Percentiles rank a stretch among this genome's conserved stretches.
phyloP scores from a whole-genome alignment of 805 yeast genomes.

The Lipomyces chichibuensis region DNA sequence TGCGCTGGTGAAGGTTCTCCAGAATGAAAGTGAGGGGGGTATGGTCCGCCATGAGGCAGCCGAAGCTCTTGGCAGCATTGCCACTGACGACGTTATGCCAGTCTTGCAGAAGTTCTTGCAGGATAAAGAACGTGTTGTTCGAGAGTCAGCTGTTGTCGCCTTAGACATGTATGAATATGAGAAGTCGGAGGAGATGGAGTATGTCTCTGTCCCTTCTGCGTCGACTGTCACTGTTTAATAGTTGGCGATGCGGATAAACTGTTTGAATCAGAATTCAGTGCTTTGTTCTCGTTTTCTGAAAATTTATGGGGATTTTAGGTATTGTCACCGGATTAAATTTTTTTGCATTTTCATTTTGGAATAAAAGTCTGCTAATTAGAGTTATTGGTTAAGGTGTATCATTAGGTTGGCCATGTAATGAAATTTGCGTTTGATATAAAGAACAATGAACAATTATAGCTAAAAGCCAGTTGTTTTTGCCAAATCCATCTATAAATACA shows the following conservation, averaged over 20 bases:
- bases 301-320: neutral
- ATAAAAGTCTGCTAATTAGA: neutral
- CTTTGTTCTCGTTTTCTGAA: neutral
- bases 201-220: slow-evolving; percentile 15
- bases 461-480: neutral
- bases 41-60: slow-evolving; percentile 99
- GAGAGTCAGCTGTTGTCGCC: slow-evolving; percentile 96
- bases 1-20: slow-evolving; percentile 76
- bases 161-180: slow-evolving; percentile 98
- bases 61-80: slow-evolving; percentile 96
- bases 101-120: slow-evolving; percentile 75
- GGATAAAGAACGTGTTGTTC: slow-evolving; percentile 86
- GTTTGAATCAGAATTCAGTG: neutral
- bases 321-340: neutral
- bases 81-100: slow-evolving; percentile 93
- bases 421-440: neutral
- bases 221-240: neutral
- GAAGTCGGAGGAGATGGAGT: slow-evolving; percentile 39
- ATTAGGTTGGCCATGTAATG: neutral
- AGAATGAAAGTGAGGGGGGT: slow-evolving; percentile 80
- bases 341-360: neutral
- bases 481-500: neutral
- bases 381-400: neutral
- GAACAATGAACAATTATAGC: neutral
- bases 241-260: neutral